phyloP scores from a whole-genome alignment of 2,329 filamentous ascomycete genomes.

The Fonsecaea nubica region DNA sequence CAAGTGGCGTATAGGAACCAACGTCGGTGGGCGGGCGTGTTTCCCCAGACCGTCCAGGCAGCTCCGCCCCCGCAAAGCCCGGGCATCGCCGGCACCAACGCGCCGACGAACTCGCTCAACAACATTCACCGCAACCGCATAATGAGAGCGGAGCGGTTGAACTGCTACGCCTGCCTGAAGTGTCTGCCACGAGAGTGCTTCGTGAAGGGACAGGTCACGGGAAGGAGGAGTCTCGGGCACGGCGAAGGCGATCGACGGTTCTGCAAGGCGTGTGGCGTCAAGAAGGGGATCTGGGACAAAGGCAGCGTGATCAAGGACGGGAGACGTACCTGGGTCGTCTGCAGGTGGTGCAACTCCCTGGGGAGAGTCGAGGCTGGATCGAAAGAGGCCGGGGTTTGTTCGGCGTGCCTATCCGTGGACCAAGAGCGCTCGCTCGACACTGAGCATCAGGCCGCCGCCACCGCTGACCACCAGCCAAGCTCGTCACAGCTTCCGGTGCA shows the following conservation, averaged over 20 bases:
- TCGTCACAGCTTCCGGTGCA: not conserved
- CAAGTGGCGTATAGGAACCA: constrained; percentile 6
- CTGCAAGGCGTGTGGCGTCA: constrained; percentile 36
- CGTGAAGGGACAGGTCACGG: constrained; percentile 31
- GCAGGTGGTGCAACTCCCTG: constrained; percentile 16
- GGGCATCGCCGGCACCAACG: not conserved
- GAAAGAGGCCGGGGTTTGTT: constrained; percentile 19
- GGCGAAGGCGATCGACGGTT: constrained; percentile 34
- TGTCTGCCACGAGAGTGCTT: constrained; percentile 30
- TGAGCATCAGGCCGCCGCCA: not conserved
- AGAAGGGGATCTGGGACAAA: constrained; percentile 33
- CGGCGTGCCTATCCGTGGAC: not conserved
- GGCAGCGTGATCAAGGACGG: constrained; percentile 23
- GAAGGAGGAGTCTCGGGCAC: constrained; percentile 36
- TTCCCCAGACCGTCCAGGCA: constrained; percentile 7
- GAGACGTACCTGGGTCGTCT: constrained; percentile 9
- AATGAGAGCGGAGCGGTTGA: constrained; percentile 20
- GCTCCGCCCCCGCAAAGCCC: not conserved
- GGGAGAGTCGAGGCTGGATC: constrained; percentile 3
- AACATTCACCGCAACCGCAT: constrained; percentile 26
- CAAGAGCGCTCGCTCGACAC: not conserved
- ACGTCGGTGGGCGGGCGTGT: constrained; percentile 21
- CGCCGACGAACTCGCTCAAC: constrained; percentile 2
- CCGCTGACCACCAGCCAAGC: not conserved
- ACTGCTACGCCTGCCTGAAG: constrained; percentile 40